These are phyloP conservation scores for Gossypium longicalyx DNA, from an alignment of 345 rosid genomes.

Conservation along the genomic window DNA sequence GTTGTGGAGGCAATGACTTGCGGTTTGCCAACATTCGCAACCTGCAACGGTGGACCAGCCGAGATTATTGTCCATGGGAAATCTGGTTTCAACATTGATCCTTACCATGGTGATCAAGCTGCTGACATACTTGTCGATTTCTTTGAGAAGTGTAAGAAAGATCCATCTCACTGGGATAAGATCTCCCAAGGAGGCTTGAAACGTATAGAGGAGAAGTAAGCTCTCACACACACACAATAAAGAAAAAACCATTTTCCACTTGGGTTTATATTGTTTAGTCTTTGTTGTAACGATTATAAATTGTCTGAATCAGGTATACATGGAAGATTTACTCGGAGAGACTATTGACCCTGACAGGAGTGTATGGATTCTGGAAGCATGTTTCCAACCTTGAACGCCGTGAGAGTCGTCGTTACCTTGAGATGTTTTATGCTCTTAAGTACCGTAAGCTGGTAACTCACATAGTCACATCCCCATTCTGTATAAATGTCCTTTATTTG, in stretches of 20 bases:
- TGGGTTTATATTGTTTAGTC: neutral
- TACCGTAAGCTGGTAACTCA: constrained; percentile 64
- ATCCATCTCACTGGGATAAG: constrained; percentile 67
- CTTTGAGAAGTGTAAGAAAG: constrained; percentile 61
- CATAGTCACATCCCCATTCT: neutral
- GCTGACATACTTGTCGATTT: constrained; percentile 64
- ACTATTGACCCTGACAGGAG: constrained; percentile 80
- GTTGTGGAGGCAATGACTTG: constrained; percentile 77
- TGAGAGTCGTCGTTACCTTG: constrained; percentile 84
- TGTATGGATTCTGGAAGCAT: constrained; percentile 92
- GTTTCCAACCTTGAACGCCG: constrained; percentile 89
- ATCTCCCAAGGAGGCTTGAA: constrained; percentile 74
- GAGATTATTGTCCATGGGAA: constrained; percentile 88
- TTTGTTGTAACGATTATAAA: neutral
- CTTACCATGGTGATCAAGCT: constrained; percentile 85
- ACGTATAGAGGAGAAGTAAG: constrained; percentile 83
- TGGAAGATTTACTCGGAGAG: constrained; percentile 88
- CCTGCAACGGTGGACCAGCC: constrained; percentile 92
- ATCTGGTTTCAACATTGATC: constrained; percentile 86
- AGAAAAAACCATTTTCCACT: too few species aligned
- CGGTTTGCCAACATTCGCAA: constrained; percentile 71
- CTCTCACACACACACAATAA: neutral
- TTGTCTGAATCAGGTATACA: constrained; percentile 49
- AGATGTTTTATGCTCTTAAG: constrained; percentile 87
- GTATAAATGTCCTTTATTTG: neutral